These are phyloP conservation scores for Podospora australis DNA, from an alignment of 495 filamentous ascomycete species.

Conservation along the genomic window DNA sequence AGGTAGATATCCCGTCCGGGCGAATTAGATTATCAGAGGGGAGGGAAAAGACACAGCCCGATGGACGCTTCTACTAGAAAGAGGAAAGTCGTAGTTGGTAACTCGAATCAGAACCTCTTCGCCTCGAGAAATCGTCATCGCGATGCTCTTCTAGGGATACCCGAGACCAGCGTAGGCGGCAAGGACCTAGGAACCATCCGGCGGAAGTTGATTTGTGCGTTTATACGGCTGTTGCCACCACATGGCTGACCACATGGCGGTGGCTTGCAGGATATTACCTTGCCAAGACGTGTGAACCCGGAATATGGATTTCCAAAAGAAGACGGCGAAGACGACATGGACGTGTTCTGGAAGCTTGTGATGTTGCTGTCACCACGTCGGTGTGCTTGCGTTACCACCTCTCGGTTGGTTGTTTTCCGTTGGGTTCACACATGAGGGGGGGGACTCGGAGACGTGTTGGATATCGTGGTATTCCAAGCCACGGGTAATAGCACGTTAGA, in stretches of 20 bases:
- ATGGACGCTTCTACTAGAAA: no score
- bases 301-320: conserved; percentile 15
- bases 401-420: no score
- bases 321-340: not conserved
- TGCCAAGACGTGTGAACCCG: conserved; percentile 23
- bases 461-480: not conserved
- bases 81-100: not conserved
- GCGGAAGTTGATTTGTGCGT: no score
- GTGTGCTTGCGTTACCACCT: no score
- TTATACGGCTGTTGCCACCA: no score
- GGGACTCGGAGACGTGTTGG: not conserved
- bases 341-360: conserved; percentile 11
- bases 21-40: no score
- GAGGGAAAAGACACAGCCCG: no score
- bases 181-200: no score
- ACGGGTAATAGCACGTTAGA: conserved; percentile 1
- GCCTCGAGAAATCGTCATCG: no score
- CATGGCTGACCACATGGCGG: conserved; percentile 6
- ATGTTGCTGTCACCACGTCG: not conserved
- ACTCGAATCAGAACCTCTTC: not conserved
- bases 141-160: not conserved
- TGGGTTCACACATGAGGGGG: not conserved
- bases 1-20: not conserved
- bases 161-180: not conserved
- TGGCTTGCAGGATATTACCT: conserved; percentile 15